These are phyloP conservation scores for Triangularia setosa DNA, from an alignment of 2,329 filamentous ascomycete species.

Conservation along the genomic window DNA sequence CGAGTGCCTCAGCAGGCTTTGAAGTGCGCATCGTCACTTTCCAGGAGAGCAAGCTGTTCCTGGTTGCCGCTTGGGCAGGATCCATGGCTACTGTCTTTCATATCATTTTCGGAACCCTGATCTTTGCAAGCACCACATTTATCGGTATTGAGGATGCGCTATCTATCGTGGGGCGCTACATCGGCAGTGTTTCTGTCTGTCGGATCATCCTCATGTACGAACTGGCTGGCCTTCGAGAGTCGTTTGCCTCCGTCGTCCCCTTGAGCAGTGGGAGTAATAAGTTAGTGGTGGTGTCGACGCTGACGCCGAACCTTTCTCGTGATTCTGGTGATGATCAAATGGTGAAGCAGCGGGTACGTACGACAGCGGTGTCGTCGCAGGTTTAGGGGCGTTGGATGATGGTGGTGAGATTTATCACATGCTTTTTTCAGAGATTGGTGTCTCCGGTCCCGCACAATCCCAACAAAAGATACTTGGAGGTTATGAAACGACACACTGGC, in stretches of 20 bases:
- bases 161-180: conserved; percentile 25
- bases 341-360: background rate
- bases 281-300: background rate
- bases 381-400: background rate
- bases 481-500: background rate
- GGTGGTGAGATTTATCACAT: background rate
- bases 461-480: background rate
- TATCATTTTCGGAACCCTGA: conserved; percentile 28
- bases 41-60: background rate
- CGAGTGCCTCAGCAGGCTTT: background rate
- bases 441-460: background rate
- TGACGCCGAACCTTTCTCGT: background rate
- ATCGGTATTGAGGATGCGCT: conserved; percentile 26
- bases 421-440: background rate
- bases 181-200: conserved; percentile 24
- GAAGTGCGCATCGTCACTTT: background rate
- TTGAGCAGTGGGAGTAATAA: too few relatives aligned
- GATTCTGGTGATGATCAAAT: background rate
- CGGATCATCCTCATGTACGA: conserved; percentile 28
- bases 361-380: background rate
- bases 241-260: too few relatives aligned
- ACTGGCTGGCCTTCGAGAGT: conserved; percentile 20
- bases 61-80: conserved; percentile 19
- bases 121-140: conserved; percentile 28
- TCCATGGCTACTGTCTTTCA: conserved; percentile 24